Conservation (phyloP, 192 early-diverging fungal genomes). For the Chytriomyces sp. region DNA sequence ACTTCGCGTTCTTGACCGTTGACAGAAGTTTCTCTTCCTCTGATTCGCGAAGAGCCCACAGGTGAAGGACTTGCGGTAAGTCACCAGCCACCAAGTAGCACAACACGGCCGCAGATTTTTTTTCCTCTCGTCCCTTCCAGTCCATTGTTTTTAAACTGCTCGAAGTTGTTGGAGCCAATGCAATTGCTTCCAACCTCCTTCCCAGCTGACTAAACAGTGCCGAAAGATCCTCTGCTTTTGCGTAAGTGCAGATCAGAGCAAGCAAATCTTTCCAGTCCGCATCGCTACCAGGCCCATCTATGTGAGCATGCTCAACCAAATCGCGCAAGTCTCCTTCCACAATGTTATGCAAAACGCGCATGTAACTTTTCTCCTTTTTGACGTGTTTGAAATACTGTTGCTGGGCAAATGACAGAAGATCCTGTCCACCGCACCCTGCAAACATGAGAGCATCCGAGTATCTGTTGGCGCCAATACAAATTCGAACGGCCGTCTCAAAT, state of each 20-base stretch:
- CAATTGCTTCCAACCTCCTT: conserved; percentile 43
- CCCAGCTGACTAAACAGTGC: conserved; percentile 49
- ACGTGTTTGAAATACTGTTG: conserved; percentile 82
- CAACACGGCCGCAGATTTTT: conserved; percentile 71
- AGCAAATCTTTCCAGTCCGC: conserved; percentile 89
- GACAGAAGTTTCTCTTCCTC: conserved; percentile 42
- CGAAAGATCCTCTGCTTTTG: conserved; percentile 74
- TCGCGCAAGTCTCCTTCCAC: conserved; percentile 80
- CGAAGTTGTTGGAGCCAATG: not conserved
- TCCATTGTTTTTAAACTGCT: conserved; percentile 14
- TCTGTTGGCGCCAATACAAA: conserved; percentile 81
- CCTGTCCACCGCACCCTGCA: conserved; percentile 83
- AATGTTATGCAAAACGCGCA: conserved; percentile 84
- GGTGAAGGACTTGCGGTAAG: conserved; percentile 77
- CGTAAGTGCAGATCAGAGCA: conserved; percentile 93
- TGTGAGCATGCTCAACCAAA: conserved; percentile 74
- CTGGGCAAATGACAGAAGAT: conserved; percentile 75
- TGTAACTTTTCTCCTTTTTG: conserved; percentile 71
- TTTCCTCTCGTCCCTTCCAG: conserved; percentile 44
- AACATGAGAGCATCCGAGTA: conserved; percentile 89
- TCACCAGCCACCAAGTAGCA: conserved; percentile 85
- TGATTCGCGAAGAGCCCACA: conserved; percentile 66
- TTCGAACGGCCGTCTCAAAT: conserved; percentile 87
- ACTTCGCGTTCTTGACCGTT: conserved; percentile 48
- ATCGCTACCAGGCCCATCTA: conserved; percentile 56